Conservation (phyloP, 129 eudicot genomes). For the Flaveria sonorensis region DNA sequence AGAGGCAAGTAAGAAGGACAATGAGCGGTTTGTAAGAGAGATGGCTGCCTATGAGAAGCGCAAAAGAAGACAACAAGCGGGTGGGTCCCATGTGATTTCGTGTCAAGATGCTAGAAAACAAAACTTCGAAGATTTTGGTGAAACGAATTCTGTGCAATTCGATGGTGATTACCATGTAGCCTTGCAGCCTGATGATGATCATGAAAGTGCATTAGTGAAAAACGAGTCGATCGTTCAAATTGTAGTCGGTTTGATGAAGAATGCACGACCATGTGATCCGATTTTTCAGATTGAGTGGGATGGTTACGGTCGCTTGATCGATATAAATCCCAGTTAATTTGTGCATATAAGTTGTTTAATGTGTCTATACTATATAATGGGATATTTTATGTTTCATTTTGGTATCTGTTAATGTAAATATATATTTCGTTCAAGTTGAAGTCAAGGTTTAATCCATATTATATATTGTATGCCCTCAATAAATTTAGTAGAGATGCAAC, state of each 20-base stretch:
- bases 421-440: not conserved
- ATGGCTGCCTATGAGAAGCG: constrained; percentile 43
- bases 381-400: not conserved
- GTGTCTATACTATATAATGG: not conserved
- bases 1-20: constrained; percentile 63
- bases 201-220: constrained; percentile 23
- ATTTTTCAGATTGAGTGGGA: constrained; percentile 47
- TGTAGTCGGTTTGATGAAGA: constrained; percentile 40
- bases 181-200: constrained; percentile 28
- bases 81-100: constrained; percentile 24
- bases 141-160: not conserved
- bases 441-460: not conserved
- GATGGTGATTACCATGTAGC: constrained; percentile 43
- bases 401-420: not conserved
- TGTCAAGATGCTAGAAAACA: not conserved
- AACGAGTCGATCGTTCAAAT: constrained; percentile 43
- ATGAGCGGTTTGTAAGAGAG: constrained; percentile 56
- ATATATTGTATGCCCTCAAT: too few species aligned
- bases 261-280: constrained; percentile 43
- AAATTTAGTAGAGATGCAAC: too few species aligned
- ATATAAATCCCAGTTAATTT: not conserved
- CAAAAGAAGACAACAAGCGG: constrained; percentile 15
- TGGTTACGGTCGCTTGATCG: constrained; percentile 19
- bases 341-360: not conserved
- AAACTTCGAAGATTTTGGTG: not conserved